These are phyloP conservation scores for Haplosporangium sp. DNA, from an alignment of 371 early-diverging fungal genomes.

Conservation along the genomic window DNA sequence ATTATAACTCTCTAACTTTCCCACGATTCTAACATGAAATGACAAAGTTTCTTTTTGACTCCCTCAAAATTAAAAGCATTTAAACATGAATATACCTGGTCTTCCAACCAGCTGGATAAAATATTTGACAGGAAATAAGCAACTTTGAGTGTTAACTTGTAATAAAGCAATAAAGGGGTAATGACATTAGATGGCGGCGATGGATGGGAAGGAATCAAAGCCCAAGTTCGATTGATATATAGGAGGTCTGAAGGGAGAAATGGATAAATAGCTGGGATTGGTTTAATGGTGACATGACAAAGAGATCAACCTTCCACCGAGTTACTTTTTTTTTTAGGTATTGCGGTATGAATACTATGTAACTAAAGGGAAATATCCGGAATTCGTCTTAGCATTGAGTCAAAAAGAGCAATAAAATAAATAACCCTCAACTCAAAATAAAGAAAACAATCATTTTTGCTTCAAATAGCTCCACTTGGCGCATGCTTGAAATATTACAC, in stretches of 20 bases:
- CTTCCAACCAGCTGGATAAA: conserved; percentile 17
- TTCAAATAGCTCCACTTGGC: background rate
- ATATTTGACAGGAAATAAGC: conserved; percentile 7
- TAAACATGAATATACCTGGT: background rate
- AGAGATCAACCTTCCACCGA: conserved; percentile 49
- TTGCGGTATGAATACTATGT: too few relatives aligned
- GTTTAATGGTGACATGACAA: conserved; percentile 21
- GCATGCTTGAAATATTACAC: background rate
- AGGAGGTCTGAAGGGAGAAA: too few relatives aligned
- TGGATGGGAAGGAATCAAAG: too few relatives aligned
- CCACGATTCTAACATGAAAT: conserved; percentile 5
- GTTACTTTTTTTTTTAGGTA: conserved; percentile 34
- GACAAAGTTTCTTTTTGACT: background rate
- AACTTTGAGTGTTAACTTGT: too few relatives aligned
- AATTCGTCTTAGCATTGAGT: conserved; percentile 23
- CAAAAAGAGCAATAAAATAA: too few relatives aligned
- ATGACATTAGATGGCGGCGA: too few relatives aligned
- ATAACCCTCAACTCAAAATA: conserved; percentile 9
- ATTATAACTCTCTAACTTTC: background rate
- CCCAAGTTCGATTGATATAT: too few relatives aligned
- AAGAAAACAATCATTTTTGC: background rate
- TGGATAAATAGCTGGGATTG: too few relatives aligned
- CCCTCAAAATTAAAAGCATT: background rate
- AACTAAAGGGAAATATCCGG: conserved; percentile 36
- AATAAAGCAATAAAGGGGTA: background rate